Evolutionary conservation across 306 rosid species (phyloP), one percentile per base, ranked within the genome.

Genomic region (Gynostemma pentaphyllum): DNA sequence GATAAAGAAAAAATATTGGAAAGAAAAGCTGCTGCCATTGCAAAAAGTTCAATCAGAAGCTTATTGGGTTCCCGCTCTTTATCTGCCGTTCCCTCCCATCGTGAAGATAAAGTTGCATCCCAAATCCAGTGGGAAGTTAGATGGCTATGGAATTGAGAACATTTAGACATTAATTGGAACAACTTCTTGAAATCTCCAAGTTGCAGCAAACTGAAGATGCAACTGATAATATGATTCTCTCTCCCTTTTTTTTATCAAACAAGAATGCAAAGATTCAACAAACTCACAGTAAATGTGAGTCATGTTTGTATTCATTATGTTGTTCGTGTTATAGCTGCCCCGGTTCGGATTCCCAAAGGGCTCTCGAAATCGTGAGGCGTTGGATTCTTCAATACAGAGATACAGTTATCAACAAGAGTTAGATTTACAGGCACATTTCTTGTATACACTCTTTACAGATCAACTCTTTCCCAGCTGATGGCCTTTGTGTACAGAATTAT

Each of bases 391-490:
- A 8, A 68, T 53, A 65, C 67, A 30, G 74, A 73, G 68, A n/a
- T 29, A 50, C 40, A 68, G 42, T 45, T 51, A 61, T 66, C 48
- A 66, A 71, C 46, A 80, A 70, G 79, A 73, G 75, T 60, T 73
- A 56, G 24, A 50, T 19, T 59, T 78, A 57, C 66, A 52, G 76
- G 78, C 7, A 72, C 83, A 8, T 72, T 84, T 59, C 81, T 82
- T 72, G 78, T 78, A 12, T 74, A 56, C 41, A 66, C 84, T 45
- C 72, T 81, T 68, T 78, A 82, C 67, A 75, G 90, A 66, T 75
- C 79, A 66, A 79, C 77, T 81, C 95, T 23, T 86, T 85, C 53
- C 90, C 90, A 11, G 85, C 82, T 72, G 92, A 78, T 76, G 94
- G 83, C 70, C 76, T 87, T 88, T 63, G 80, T 77, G 65, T 21